Percentiles rank a stretch among this genome's conserved stretches.
These are phyloP conservation scores for Albugo candida DNA, from an alignment of 352 stramenopile species.

Conservation along the genomic window DNA sequence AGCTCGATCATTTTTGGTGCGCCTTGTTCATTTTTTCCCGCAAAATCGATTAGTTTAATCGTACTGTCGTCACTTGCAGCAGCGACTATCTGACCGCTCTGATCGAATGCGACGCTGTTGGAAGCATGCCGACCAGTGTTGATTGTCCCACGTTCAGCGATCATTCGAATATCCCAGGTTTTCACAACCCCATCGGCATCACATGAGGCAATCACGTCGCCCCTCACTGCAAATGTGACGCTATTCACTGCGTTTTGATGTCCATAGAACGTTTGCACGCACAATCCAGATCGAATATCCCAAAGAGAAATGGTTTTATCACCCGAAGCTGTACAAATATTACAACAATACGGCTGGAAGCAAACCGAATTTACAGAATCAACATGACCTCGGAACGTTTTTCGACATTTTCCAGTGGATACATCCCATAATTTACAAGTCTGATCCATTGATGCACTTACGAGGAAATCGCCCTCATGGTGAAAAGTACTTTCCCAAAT, in stretches of 20 bases:
- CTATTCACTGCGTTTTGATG: constrained; percentile 89
- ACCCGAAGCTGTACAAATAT: constrained; percentile 83
- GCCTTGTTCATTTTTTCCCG: constrained; percentile 2
- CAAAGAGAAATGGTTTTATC: constrained; percentile 93
- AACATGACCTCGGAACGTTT: constrained; percentile 87
- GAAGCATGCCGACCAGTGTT: constrained; percentile 76
- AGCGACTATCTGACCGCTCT: constrained; percentile 65
- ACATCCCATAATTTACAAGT: constrained; percentile 89
- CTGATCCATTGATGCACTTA: constrained; percentile 86
- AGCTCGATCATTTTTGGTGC: constrained; percentile 28
- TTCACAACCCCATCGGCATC: constrained; percentile 89
- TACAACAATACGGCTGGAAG: constrained; percentile 87
- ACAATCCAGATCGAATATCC: constrained; percentile 84
- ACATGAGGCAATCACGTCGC: constrained; percentile 81
- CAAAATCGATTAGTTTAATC: constrained; percentile 80
- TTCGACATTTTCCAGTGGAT: constrained; percentile 69
- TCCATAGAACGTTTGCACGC: constrained; percentile 88
- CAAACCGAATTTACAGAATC: constrained; percentile 86
- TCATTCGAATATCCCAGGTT: constrained; percentile 90
- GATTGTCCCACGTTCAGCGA: constrained; percentile 76
- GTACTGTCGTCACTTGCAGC: constrained; percentile 79
- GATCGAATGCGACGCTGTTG: constrained; percentile 83
- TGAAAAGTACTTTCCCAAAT: constrained; percentile 88
- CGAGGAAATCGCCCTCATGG: constrained; percentile 85
- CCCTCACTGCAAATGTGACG: constrained; percentile 66